Base-by-base conservation (phyloP, 2,329 filamentous ascomycete genomes). In the Verticillium longisporum region DNA sequence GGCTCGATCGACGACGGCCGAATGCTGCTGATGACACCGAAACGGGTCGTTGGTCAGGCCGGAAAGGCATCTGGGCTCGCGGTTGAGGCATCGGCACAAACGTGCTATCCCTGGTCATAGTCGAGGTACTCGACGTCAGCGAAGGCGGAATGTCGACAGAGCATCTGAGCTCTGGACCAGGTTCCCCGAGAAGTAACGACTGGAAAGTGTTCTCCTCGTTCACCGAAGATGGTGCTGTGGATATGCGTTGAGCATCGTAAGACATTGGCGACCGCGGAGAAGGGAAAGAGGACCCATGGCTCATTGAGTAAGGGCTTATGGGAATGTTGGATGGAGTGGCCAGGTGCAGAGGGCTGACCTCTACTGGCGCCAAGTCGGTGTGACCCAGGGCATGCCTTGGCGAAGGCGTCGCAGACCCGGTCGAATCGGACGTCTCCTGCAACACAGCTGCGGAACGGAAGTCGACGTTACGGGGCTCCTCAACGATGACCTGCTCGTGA, bases 61-160 rank as follows among this genome's bases (percentile, higher is more conserved):
- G 77, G 36, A 80, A 75, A 64, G 78, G 77, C 68, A 73, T 73
- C 72, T 74, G 67, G 63, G 73, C 66, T 62, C 67, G 61, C 70
- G 62, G 55, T 61, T 74, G 61, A 59, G 57, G 57, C 15, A 45
- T 45, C 15, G 78, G 68, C 1, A 73, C 67, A 55, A 81, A 80
- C 37, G 77, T 77, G 67, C 88, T 90, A 66, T 90, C 87, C 55
- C 86, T 83, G 6, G 88, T 89, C 84, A 88, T 91, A 10, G 88
- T 91, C 10, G 90, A 92, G 66, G 88, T 87, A 69, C 88, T 91
- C 69, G 88, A 92, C 1, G 88, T 90, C 65, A 83, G 74, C 1
- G 90, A 92, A 2, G 90, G 89, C 14, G 91, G 86, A 66, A 91
- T 89, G 64, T 90, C 88, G 36, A 87, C 80, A 0, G 90, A 93